These are phyloP conservation scores for Backusella psychrophila DNA, from an alignment of 192 early-diverging fungal genomes.

Conservation along the genomic window DNA sequence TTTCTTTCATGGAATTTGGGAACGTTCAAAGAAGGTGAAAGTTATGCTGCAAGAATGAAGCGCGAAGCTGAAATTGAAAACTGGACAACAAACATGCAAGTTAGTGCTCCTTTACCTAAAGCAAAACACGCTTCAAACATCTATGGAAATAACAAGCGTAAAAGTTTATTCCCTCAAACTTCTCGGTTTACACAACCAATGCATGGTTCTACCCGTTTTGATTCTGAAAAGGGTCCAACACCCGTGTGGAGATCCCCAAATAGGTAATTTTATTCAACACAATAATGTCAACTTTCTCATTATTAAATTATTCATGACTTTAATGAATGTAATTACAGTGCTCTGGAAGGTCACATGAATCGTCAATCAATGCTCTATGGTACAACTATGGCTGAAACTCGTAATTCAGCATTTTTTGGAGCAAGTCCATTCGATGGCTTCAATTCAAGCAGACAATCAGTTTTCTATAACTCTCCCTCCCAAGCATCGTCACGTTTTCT, in stretches of 20 bases:
- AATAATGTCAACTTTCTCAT: background rate
- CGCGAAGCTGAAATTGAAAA: constrained; percentile 39
- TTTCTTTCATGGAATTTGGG: constrained; percentile 77
- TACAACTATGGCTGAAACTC: background rate
- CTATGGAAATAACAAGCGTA: constrained; percentile 35
- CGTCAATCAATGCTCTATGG: constrained; percentile 11
- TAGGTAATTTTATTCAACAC: background rate
- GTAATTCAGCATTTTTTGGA: background rate
- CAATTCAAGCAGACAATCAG: background rate
- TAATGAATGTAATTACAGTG: constrained; percentile 1
- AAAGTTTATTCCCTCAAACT: constrained; percentile 40
- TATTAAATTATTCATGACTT: background rate
- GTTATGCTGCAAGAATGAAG: constrained; percentile 46
- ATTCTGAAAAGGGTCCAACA: background rate
- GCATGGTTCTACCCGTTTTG: background rate
- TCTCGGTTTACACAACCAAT: constrained; percentile 31
- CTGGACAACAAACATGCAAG: constrained; percentile 42
- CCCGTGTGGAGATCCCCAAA: background rate
- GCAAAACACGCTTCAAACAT: background rate
- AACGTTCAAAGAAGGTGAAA: constrained; percentile 59
- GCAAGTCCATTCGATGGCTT: background rate
- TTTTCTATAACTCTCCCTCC: background rate
- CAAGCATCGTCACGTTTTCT: background rate
- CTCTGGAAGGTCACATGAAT: background rate
- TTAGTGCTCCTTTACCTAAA: constrained; percentile 28